A percentile compares a stretch with the other conserved stretches of the same genome.
These are phyloP conservation scores for Dentipellis fragilis DNA, from an alignment of 768 basidiomycete genomes.

Conservation along the genomic window DNA sequence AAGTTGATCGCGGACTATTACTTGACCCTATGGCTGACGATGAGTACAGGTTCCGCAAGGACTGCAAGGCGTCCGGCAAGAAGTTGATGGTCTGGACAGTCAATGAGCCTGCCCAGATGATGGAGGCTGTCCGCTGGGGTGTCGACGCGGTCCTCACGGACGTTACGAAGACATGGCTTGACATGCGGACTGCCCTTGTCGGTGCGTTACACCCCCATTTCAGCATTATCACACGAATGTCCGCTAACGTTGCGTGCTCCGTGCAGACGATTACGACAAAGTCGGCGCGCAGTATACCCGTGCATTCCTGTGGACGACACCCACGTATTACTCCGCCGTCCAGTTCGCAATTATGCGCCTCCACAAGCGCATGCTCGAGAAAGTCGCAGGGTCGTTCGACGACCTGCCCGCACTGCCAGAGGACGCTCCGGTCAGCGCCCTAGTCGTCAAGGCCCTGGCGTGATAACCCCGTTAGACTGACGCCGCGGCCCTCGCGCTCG, in stretches of 20 bases:
- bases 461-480: neutral
- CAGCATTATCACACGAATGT: neutral
- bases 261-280: conserved; percentile 12
- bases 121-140: conserved; percentile 63
- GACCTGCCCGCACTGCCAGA: neutral
- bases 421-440: neutral
- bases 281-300: conserved; percentile 12
- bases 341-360: neutral
- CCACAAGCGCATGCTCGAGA: conserved; percentile 7
- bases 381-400: conserved; percentile 13
- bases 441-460: neutral
- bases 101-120: conserved; percentile 81
- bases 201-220: neutral
- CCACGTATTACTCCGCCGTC: conserved; percentile 9
- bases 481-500: too few species aligned
- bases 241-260: neutral
- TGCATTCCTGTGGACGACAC: conserved; percentile 14
- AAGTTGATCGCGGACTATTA: conserved; percentile 13
- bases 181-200: conserved; percentile 24
- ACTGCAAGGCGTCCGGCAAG: conserved; percentile 75
- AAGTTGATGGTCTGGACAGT: conserved; percentile 94
- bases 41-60: conserved; percentile 55
- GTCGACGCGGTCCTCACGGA: conserved; percentile 40
- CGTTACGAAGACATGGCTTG: conserved; percentile 28
- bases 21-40: neutral